Evolutionary conservation across 768 basidiomycete genomes (phyloP), one percentile per base, ranked within the genome.

Genomic region (Rhodotorula babjevae): DNA sequence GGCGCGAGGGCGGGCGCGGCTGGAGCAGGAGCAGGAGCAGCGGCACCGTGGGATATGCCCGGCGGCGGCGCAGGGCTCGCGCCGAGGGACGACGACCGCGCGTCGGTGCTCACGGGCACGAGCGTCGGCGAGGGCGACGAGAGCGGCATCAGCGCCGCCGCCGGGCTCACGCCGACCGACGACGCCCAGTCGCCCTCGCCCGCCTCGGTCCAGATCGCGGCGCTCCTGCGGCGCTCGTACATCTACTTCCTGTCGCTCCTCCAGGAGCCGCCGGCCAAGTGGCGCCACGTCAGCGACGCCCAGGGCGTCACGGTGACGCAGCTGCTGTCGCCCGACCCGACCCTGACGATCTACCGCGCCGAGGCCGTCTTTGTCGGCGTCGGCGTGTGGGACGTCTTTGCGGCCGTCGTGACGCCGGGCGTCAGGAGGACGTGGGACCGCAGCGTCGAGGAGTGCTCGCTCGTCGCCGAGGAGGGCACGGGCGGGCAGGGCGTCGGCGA

Each of bases 181-280:
- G 19, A 56, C 0, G 19, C 56, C 3, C 36, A 36, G 5, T 36
- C 36, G 27, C 14, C 44, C 14, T 46, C 64, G 25, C 61, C 72
- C 42, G 61, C 67, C 2, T 21, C 19, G 27, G 16, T 49, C 21
- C 65, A 89, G 8, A 90, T 98, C n/a, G 79, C 90, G 25, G 88
- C 91, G 11, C 85, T 93, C 74, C 91, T 97, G 31, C 87, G 88
- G 78, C 85, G 96, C 71, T 95, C 91, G 80, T 99, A 99, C 78
- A 97, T 98, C 65, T 97, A 98, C 81, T 98, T 99, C 80, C 94
- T 94, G 2, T 96, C 94, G 0, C 83, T 99, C 61, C 82, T 99
- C 61, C 96, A 98, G 81, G 95, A 98, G 78, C 96, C 96, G 1
- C 93, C 97, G 81, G 92, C 93, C 7, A 99, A 99, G 81, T 99